Evolutionary conservation across 2,329 filamentous ascomycete species (phyloP), one percentile per base, ranked within the genome.

Genomic region (Xylaria sp.): DNA sequence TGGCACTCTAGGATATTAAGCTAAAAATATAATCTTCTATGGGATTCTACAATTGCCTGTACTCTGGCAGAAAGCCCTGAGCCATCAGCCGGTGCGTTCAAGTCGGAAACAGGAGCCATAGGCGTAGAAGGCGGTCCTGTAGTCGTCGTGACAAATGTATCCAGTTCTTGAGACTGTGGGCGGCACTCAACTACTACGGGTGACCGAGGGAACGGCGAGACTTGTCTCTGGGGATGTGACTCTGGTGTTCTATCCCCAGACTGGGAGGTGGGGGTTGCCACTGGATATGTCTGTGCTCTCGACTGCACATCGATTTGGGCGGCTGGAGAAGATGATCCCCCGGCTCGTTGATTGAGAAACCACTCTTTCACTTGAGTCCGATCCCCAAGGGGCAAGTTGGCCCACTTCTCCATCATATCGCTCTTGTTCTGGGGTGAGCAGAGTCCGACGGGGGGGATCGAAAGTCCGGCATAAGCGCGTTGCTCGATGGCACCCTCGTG

Each of bases 11-110:
- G n/a, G 29, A 33, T 33, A 10, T 13, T 43, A 2, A 31, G n/a
- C 49, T 48, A 56, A 25, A 56, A 48, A 41, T 56, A 56, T 11
- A 56, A 40, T 9, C 4, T 40, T 11, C 17, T 40, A n/a, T 31
- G 17, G 8, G 44, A 57, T 23, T 57, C 35, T 8, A 10, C 43
- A 41, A 57, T 31, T 4, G 17, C 43, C 17, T 43, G 47, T 19
- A 27, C 54, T 49, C 54, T 40, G n/a, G n/a, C 19, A 29, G 35
- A 49, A 40, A 49, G 33, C 7, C 23, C 33, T 3, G 6, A 11
- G 25, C 23, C 44, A 43, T 31, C 25, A 23, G 3, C 29, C 3
- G 19, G 13, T 23, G 17, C 1, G 17, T 23, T 13, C 3, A n/a
- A 17, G 15, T 29, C 27, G n/a, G 29, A 33, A 25, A 13, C 10